These are phyloP conservation scores for Saraca asoca DNA, from an alignment of 331 rosid genomes.

Conservation along the genomic window DNA sequence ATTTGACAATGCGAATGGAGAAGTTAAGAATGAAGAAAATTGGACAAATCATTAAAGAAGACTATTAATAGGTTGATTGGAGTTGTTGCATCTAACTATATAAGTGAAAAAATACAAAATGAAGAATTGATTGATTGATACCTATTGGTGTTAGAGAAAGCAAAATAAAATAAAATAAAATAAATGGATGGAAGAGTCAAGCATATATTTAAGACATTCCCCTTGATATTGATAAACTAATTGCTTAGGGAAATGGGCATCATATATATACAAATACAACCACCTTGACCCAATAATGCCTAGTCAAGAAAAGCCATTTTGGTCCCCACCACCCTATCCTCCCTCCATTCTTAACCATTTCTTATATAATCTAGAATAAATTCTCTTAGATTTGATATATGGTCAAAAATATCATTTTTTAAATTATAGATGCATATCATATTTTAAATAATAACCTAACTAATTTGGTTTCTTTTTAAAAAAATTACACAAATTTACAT, in stretches of 20 bases:
- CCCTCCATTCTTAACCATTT: conserved; percentile 10
- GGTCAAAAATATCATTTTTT: too few relatives aligned
- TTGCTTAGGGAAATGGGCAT: conserved; percentile 19
- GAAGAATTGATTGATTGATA: conserved; percentile 6
- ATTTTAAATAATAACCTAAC: too few relatives aligned
- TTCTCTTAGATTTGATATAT: too few relatives aligned
- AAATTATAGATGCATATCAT: too few relatives aligned
- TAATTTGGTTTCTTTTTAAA: too few relatives aligned
- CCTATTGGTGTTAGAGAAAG: background rate
- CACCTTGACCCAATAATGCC: conserved; percentile 34
- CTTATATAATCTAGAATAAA: background rate
- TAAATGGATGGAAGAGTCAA: conserved; percentile 20
- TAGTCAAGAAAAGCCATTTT: conserved; percentile 14
- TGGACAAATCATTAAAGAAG: conserved; percentile 11
- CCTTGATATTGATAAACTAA: background rate
- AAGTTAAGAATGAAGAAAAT: background rate
- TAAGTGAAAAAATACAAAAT: background rate
- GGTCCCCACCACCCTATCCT: conserved; percentile 19
- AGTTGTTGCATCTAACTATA: background rate
- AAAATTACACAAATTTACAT: too few relatives aligned
- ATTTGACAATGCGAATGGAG: background rate
- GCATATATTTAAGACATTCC: conserved; percentile 14
- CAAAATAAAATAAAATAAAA: background rate
- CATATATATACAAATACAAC: conserved; percentile 22
- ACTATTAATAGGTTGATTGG: background rate